Evolutionary conservation across 805 yeast genomes (phyloP).

Genomic region (Saccharomycopsis amapae): DNA sequence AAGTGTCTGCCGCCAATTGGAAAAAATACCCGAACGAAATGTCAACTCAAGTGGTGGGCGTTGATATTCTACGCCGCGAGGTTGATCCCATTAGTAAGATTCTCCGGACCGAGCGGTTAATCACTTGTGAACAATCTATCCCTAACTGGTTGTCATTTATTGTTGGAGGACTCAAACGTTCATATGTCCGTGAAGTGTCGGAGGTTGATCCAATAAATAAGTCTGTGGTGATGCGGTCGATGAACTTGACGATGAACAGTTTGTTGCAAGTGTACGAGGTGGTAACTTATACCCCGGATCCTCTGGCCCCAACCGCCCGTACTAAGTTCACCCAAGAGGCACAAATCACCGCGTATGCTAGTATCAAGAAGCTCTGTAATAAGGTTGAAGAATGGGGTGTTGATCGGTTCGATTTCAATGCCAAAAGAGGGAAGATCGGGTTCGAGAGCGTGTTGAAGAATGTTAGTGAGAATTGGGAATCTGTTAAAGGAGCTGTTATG

Average conservation of each 20-base stretch:
- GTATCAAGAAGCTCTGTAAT: constrained; percentile 62
- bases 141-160: constrained; percentile 73
- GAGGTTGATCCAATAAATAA: constrained; percentile 64
- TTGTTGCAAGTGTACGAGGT: constrained; percentile 77
- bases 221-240: constrained; percentile 73
- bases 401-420: constrained; percentile 83
- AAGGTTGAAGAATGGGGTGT: constrained; percentile 90
- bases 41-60: constrained; percentile 88
- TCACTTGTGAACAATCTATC: constrained; percentile 80
- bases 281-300: constrained; percentile 73
- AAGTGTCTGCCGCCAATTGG: constrained; percentile 96
- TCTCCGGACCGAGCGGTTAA: constrained; percentile 75
- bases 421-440: constrained; percentile 72
- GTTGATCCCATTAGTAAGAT: constrained; percentile 45
- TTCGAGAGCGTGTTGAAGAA: constrained; percentile 68
- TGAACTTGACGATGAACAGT: constrained; percentile 74
- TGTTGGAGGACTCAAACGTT: constrained; percentile 65
- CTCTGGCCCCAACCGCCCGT: constrained; percentile 36
- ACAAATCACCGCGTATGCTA: constrained; percentile 78
- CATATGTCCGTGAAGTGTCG: constrained; percentile 84
- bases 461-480: constrained; percentile 17
- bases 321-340: constrained; percentile 80
- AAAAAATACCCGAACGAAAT: constrained; percentile 91
- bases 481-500: constrained; percentile 6
- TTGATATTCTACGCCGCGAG: constrained; percentile 77